A percentile compares a stretch with the other conserved stretches of the same genome.
Conservation (phyloP, 495 filamentous ascomycete species). For the Cenococcum geophilum region DNA sequence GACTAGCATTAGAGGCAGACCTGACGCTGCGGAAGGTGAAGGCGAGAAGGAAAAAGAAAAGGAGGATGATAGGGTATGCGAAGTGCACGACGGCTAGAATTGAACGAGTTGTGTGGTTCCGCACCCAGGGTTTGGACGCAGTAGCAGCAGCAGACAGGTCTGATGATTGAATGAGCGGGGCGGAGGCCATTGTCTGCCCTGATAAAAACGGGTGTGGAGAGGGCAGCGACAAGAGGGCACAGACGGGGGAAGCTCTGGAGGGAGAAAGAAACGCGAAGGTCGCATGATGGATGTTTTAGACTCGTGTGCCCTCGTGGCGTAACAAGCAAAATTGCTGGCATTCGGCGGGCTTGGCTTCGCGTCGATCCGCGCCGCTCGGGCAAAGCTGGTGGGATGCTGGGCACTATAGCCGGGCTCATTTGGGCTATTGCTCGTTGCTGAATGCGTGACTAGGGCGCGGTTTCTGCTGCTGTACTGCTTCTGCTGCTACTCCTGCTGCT, state of each 20-base stretch:
- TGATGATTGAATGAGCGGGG: neutral
- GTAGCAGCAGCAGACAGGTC: neutral
- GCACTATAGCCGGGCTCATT: too few species aligned
- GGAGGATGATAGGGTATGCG: slow-evolving; percentile 59
- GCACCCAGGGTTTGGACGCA: neutral
- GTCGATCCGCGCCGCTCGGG: neutral
- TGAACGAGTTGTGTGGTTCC: slow-evolving; percentile 18
- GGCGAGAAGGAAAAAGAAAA: slow-evolving; percentile 59
- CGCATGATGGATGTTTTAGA: slow-evolving; percentile 8
- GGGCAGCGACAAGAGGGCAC: neutral
- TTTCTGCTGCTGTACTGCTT: too few species aligned
- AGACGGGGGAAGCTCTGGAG: neutral
- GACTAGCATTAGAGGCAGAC: slow-evolving; percentile 39
- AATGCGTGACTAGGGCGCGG: too few species aligned
- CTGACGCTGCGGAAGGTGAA: slow-evolving; percentile 59
- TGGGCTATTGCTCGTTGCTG: too few species aligned
- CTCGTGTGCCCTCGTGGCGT: neutral
- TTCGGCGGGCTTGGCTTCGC: neutral
- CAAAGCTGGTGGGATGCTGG: neutral
- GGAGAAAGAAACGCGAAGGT: neutral
- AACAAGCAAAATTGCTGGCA: neutral
- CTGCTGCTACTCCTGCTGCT: too few species aligned
- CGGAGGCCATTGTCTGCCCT: neutral
- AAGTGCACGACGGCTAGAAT: slow-evolving; percentile 52
- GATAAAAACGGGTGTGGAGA: neutral